A percentile compares a stretch with the other conserved stretches of the same genome.
These are phyloP conservation scores for Sphaerosporella brunnea DNA, from an alignment of 495 filamentous ascomycete species.

Conservation along the genomic window DNA sequence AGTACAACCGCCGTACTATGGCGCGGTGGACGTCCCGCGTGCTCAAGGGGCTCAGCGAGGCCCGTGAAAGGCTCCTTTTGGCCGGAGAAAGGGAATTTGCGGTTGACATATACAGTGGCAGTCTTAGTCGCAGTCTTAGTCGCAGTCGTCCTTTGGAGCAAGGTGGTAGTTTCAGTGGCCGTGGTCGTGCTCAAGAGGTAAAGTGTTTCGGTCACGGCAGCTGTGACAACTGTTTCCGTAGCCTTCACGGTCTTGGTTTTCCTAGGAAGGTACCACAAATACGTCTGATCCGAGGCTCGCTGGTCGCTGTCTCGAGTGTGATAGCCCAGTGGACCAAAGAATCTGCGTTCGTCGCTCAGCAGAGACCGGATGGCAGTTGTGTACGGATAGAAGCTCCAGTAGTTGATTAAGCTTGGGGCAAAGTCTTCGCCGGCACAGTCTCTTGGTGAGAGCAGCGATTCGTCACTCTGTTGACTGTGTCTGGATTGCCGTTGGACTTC, in stretches of 20 bases:
- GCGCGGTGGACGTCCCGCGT: no score
- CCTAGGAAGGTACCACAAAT: constrained; percentile 3
- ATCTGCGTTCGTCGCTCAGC: background rate
- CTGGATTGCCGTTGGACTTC: no score
- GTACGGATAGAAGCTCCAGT: constrained; percentile 4
- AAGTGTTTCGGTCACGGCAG: background rate
- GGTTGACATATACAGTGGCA: no score
- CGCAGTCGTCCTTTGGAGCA: background rate
- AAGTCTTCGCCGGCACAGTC: background rate
- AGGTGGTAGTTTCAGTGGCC: no score
- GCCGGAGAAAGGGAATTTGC: no score
- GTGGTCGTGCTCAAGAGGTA: no score
- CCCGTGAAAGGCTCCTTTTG: no score
- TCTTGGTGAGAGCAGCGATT: background rate
- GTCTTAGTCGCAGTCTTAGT: background rate
- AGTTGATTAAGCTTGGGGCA: background rate
- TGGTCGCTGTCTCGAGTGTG: background rate
- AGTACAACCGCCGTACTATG: no score
- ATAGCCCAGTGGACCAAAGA: constrained; percentile 2
- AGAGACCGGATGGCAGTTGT: background rate
- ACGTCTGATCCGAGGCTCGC: background rate
- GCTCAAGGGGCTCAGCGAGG: no score
- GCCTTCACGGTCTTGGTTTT: constrained; percentile 1
- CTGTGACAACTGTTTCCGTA: background rate
- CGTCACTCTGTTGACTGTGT: no score